Conservation (phyloP, 2,329 filamentous ascomycete genomes). For the Rachicladosporium sp. region DNA sequence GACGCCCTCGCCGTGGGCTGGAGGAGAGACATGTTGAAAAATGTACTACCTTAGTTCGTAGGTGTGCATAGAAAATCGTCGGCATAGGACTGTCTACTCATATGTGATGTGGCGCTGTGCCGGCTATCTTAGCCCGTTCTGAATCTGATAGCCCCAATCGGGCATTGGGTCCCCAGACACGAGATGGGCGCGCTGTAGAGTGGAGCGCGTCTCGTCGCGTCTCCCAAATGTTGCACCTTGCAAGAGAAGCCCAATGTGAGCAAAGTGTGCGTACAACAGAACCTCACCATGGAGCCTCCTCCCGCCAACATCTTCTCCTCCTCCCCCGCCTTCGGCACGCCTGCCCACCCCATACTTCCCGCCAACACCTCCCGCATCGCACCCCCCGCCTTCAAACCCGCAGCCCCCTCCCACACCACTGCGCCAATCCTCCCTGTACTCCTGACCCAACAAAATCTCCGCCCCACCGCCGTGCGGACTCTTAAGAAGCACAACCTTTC, state of each 20-base stretch:
- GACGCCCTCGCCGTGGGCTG: too few species aligned
- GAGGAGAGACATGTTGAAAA: too few species aligned
- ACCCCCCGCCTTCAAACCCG: conserved; percentile 37
- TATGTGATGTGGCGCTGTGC: too few species aligned
- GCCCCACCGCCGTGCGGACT: conserved; percentile 84
- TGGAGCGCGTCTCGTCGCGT: background rate
- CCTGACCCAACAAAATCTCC: conserved; percentile 71
- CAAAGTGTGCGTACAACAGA: conserved; percentile 2
- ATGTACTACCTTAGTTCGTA: too few species aligned
- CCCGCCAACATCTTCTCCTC: conserved; percentile 48
- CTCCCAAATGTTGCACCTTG: background rate
- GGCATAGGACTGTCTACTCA: too few species aligned
- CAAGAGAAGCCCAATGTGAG: background rate
- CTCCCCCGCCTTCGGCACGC: conserved; percentile 56
- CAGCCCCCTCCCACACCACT: conserved; percentile 25
- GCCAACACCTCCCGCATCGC: conserved; percentile 28
- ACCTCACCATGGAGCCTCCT: conserved; percentile 12
- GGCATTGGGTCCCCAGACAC: too few species aligned
- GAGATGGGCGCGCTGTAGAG: too few species aligned
- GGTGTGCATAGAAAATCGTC: too few species aligned
- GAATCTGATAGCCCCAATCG: too few species aligned
- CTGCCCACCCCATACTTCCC: conserved; percentile 50
- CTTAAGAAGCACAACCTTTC: conserved; percentile 97
- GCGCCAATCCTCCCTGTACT: conserved; percentile 72
- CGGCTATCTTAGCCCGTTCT: too few species aligned